phyloP scores from a whole-genome alignment of 768 basidiomycete genomes.

The Phylloporus sp. region DNA sequence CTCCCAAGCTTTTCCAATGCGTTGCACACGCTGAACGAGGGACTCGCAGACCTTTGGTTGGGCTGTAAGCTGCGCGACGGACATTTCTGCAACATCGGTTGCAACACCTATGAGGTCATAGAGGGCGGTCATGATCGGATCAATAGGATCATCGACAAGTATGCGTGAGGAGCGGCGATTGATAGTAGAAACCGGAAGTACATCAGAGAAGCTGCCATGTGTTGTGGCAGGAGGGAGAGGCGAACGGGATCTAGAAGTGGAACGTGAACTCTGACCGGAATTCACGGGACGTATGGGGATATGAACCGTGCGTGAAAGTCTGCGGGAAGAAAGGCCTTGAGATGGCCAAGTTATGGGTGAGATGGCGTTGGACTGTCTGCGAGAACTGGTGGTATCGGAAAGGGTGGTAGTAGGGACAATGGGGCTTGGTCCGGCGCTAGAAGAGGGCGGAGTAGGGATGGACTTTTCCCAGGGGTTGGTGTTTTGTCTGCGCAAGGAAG shows the following conservation, averaged over 20 bases:
- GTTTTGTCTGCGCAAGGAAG: conserved; percentile 63
- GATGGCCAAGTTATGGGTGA: conserved; percentile 53
- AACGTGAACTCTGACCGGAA: conserved; percentile 85
- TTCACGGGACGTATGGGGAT: conserved; percentile 62
- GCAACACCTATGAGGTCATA: conserved; percentile 92
- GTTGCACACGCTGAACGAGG: conserved; percentile 86
- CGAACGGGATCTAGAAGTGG: conserved; percentile 91
- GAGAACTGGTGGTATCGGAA: conserved; percentile 62
- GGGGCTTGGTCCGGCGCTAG: conserved; percentile 57
- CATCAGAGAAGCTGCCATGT: conserved; percentile 63
- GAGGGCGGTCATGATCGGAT: conserved; percentile 85
- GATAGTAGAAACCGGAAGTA: conserved; percentile 40
- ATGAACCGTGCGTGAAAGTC: conserved; percentile 83
- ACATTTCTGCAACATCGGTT: conserved; percentile 90
- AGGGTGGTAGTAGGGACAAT: conserved; percentile 56
- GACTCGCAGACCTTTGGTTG: conserved; percentile 82
- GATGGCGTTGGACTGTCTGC: conserved; percentile 53
- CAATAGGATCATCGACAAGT: conserved; percentile 78
- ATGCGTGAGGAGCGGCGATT: conserved; percentile 80
- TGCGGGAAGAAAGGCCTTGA: conserved; percentile 60
- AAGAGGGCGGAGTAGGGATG: conserved; percentile 44
- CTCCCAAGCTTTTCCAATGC: conserved; percentile 93
- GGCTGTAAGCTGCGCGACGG: conserved; percentile 78
- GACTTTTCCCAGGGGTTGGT: conserved; percentile 67
- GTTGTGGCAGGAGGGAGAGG: conserved; percentile 73